A percentile compares a stretch with the other conserved stretches of the same genome.
Evolutionary conservation across 1,139 yeast species (phyloP).

Genomic region (Kurtzmaniella quercitrusa): DNA sequence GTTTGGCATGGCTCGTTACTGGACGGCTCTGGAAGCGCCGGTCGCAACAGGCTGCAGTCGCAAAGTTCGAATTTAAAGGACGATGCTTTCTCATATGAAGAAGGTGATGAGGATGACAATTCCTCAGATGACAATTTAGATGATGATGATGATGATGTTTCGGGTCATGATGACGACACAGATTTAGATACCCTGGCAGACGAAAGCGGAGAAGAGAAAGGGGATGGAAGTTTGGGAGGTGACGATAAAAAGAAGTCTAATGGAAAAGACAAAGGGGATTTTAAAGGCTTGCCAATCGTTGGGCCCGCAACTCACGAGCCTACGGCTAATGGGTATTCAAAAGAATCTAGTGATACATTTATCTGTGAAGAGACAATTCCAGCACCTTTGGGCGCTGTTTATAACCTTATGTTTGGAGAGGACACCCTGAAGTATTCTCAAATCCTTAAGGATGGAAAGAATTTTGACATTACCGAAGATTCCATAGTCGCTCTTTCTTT

Average conservation of each 20-base stretch:
- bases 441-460: slow-evolving; percentile 65
- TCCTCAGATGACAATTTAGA: slow-evolving; percentile 8
- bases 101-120: slow-evolving; percentile 5
- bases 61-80: slow-evolving; percentile 3
- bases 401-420: slow-evolving; percentile 65
- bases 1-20: slow-evolving; percentile 53
- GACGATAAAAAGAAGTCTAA: slow-evolving; percentile 2
- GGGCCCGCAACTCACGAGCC: slow-evolving; percentile 40
- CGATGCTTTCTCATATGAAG: slow-evolving; percentile 4
- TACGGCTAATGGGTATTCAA: slow-evolving; percentile 39
- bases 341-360: slow-evolving; percentile 57
- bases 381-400: slow-evolving; percentile 84
- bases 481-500: slow-evolving; percentile 42
- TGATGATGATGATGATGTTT: slow-evolving; percentile 9
- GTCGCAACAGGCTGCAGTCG: neutral
- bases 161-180: slow-evolving; percentile 6
- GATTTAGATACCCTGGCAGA: slow-evolving; percentile 7
- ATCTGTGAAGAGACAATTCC: slow-evolving; percentile 56
- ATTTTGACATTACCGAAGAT: slow-evolving; percentile 55
- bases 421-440: slow-evolving; percentile 56
- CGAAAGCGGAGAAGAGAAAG: slow-evolving; percentile 1
- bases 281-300: slow-evolving; percentile 33
- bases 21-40: slow-evolving; percentile 14
- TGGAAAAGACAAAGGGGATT: slow-evolving; percentile 12
- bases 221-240: slow-evolving; percentile 2